Evolutionary conservation across 306 rosid species (phyloP), one percentile per base, ranked within the genome.

Genomic region (Vicia sativa): DNA sequence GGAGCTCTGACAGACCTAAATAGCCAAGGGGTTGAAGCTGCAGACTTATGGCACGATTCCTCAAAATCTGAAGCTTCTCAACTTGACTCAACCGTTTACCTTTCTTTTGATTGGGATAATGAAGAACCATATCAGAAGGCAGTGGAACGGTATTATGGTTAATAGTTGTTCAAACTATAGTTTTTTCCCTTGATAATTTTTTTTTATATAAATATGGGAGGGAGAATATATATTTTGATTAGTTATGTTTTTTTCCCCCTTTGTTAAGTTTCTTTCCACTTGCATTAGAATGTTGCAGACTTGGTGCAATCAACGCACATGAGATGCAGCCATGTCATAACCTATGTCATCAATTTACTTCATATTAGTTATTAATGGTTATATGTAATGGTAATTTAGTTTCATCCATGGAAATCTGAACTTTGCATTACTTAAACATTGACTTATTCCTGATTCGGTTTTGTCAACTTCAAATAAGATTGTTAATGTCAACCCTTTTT

Each of bases 61-160:
- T 72, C 85, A 71, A 92, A 86, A 76, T 75, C 86, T 49, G 96
- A 87, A 72, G 78, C 80, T 84, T 73, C 81, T 82, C 89, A 87
- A 72, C 75, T 75, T 78, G 98, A 92, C 77, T 67, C 87, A 70
- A 80, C 91, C 12, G 85, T 83, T 81, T 92, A 86, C 76, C 96
- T 92, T 73, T 92, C 96, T 64, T 92, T 92, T 72, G 89, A 92
- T 72, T 92, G 98, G 96, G 96, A 92, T 80, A 87, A 92, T 71
- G 96, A 92, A 82, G 93, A 87, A 65, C 96, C 98, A 26, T 92
- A 81, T 79, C 88, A 81, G 76, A 92, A 87, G 80, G 91, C 98
- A 55, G 89, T 92, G 28, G 93, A 87, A 60, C 83, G 98, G 98
- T 92, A 87, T 60, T 52, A 58, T 45, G 65, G 26, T 79, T 81